phyloP scores from a whole-genome alignment of 2,329 filamentous ascomycete species.

The Sclerotinia subarctica region DNA sequence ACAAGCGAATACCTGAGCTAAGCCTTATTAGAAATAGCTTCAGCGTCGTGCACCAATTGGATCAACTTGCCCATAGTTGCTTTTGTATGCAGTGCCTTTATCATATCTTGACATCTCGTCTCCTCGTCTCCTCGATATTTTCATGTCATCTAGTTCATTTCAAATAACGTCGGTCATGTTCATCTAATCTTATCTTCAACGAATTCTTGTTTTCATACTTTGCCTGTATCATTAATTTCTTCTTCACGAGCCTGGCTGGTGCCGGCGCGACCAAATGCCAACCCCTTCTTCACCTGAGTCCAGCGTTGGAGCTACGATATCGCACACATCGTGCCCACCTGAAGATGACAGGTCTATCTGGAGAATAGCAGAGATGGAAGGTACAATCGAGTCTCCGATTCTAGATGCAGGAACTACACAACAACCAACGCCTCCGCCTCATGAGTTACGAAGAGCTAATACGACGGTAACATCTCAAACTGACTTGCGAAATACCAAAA shows the following conservation, averaged over 20 bases:
- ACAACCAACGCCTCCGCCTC: constrained; percentile 34
- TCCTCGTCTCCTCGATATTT: constrained; percentile 19
- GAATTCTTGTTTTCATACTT: constrained; percentile 28
- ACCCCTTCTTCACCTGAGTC: constrained; percentile 36
- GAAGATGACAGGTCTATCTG: constrained; percentile 41
- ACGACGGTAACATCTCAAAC: constrained; percentile 39
- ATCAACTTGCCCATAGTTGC: neutral
- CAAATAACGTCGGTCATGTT: constrained; percentile 27
- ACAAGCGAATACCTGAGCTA: neutral
- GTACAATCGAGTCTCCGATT: constrained; percentile 33
- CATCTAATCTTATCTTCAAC: constrained; percentile 33
- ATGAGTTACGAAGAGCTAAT: constrained; percentile 32
- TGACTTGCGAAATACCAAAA: constrained; percentile 41
- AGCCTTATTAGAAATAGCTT: neutral
- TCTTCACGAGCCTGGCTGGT: constrained; percentile 33
- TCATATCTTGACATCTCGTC: constrained; percentile 21
- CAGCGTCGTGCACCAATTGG: constrained; percentile 7
- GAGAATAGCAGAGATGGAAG: constrained; percentile 39
- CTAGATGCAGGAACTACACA: constrained; percentile 34
- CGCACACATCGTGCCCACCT: constrained; percentile 44
- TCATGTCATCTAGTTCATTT: constrained; percentile 26
- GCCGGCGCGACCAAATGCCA: constrained; percentile 39
- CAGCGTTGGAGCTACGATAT: constrained; percentile 29
- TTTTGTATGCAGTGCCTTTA: constrained; percentile 21
- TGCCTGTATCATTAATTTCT: constrained; percentile 36